phyloP scores from a whole-genome alignment of 2,329 filamentous ascomycete species.

The Coniochaeta sp. region DNA sequence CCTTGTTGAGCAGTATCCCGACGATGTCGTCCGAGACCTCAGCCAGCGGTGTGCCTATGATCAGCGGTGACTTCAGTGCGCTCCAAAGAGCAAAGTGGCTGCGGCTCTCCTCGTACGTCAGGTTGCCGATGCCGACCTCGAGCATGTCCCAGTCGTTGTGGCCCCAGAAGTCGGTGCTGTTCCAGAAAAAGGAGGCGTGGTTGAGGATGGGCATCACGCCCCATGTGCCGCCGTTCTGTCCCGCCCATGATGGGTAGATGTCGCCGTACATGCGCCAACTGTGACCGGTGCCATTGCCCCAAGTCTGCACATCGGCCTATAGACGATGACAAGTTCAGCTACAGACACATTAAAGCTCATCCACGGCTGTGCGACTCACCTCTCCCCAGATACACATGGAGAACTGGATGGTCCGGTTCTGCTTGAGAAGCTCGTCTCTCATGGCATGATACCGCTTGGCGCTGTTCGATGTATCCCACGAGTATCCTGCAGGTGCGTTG shows the following conservation, averaged over 20 bases:
- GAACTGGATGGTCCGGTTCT: conserved; percentile 22
- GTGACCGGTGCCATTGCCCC: conserved; percentile 35
- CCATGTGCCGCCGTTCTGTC: not conserved
- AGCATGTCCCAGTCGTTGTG: conserved; percentile 44
- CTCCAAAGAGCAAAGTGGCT: conserved; percentile 46
- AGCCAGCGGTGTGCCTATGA: conserved; percentile 37
- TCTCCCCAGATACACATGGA: conserved; percentile 28
- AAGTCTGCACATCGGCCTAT: conserved; percentile 26
- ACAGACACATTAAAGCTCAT: too few relatives aligned
- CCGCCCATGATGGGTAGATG: conserved; percentile 21
- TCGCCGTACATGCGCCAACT: conserved; percentile 29
- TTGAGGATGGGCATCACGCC: conserved; percentile 33
- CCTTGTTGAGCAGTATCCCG: conserved; percentile 32
- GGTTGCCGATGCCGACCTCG: conserved; percentile 40
- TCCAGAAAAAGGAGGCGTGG: conserved; percentile 36
- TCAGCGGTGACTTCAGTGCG: conserved; percentile 39
- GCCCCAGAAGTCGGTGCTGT: conserved; percentile 38
- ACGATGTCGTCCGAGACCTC: conserved; percentile 26
- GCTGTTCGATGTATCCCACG: conserved; percentile 13
- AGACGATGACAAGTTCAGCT: not conserved
- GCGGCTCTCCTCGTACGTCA: conserved; percentile 36
- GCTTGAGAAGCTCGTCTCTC: conserved; percentile 23
- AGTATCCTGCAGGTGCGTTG: conserved; percentile 18
- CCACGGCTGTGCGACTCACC: not conserved
- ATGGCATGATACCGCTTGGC: conserved; percentile 23